Conservation (phyloP, 2,329 filamentous ascomycete genomes). For the Scolecobasidium constrictum region DNA sequence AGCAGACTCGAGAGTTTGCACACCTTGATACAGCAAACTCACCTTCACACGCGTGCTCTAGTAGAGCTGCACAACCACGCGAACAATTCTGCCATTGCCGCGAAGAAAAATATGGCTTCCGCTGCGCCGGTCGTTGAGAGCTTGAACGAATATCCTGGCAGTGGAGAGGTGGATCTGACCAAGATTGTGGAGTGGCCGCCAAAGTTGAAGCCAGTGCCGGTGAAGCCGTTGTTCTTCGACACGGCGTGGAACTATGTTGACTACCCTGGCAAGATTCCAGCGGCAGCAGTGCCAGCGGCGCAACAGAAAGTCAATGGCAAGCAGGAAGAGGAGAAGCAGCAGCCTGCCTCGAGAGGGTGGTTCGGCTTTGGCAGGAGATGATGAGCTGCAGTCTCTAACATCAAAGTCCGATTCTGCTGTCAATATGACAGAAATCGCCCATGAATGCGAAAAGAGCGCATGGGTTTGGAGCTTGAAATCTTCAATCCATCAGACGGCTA, state of each 20-base stretch:
- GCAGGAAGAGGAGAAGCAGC: neutral
- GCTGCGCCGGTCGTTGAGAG: conserved; percentile 59
- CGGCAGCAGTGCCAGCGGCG: neutral
- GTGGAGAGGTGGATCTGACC: conserved; percentile 55
- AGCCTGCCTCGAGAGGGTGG: neutral
- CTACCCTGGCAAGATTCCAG: conserved; percentile 51
- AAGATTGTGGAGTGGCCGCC: conserved; percentile 85
- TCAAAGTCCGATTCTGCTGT: no score
- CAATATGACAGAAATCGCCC: no score
- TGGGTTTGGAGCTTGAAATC: no score
- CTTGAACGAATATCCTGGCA: conserved; percentile 62
- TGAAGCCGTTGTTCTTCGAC: conserved; percentile 93
- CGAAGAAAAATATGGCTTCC: conserved; percentile 31
- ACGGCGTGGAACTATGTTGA: conserved; percentile 96
- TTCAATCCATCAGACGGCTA: no score
- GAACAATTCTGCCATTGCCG: conserved; percentile 35
- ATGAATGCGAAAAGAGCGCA: no score
- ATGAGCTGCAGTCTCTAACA: no score
- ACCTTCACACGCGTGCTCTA: conserved; percentile 73
- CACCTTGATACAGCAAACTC: conserved; percentile 54
- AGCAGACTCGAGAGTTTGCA: conserved; percentile 49
- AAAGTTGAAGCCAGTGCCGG: conserved; percentile 67
- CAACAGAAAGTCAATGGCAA: neutral
- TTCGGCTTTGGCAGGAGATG: neutral
- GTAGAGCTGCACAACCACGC: conserved; percentile 66